A percentile compares a stretch with the other conserved stretches of the same genome.
Evolutionary conservation across 2,329 filamentous ascomycete species (phyloP).

Genomic region (Pestalotiopsis sp.): DNA sequence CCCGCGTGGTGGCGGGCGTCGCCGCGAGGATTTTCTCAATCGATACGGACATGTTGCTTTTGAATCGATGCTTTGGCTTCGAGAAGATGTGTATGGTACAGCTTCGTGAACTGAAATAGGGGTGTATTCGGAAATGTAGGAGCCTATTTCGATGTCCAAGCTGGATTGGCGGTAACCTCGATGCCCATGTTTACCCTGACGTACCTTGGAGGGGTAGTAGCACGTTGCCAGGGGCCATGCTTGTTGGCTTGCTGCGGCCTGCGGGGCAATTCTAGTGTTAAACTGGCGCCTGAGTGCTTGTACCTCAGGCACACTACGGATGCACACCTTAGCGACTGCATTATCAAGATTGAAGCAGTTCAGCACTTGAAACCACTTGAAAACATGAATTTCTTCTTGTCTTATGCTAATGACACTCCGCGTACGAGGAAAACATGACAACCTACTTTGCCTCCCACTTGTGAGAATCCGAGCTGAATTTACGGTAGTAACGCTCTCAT

Average conservation of each 20-base stretch:
- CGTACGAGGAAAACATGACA: no score
- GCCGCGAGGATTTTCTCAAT: conserved; percentile 79
- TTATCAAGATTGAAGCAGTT: no score
- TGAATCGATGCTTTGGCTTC: neutral
- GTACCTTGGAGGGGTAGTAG: neutral
- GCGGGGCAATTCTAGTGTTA: neutral
- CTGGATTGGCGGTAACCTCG: neutral
- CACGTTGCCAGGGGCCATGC: neutral
- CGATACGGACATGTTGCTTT: conserved; percentile 53
- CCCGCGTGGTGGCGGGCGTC: conserved; percentile 79
- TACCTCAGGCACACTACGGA: neutral
- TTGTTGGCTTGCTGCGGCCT: neutral
- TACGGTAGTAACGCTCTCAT: no score
- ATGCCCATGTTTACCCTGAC: conserved; percentile 4
- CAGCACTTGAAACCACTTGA: no score
- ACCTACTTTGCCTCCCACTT: no score
- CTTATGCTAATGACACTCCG: no score
- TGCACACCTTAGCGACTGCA: no score
- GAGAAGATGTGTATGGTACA: neutral
- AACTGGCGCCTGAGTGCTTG: neutral
- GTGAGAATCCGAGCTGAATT: no score
- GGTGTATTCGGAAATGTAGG: neutral
- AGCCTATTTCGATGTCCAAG: neutral
- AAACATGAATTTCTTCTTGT: no score
- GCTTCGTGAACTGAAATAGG: neutral